Conservation (phyloP, 441 rosid genomes). For the Gossypium aridum region DNA sequence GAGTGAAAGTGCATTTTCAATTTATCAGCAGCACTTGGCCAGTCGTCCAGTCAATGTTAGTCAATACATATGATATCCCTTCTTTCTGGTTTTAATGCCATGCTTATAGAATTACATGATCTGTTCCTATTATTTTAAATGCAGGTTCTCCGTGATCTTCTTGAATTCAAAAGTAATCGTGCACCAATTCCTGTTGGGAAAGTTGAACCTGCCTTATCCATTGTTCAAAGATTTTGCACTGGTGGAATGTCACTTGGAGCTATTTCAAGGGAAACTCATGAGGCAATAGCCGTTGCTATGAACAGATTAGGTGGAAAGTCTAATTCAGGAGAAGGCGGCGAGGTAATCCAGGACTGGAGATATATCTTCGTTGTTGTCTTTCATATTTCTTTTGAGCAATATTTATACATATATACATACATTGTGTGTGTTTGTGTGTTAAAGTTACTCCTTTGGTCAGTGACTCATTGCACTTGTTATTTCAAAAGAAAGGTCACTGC, state of each 20-base stretch:
- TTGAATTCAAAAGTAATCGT: constrained; percentile 92
- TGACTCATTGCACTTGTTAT: neutral
- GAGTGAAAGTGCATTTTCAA: constrained; percentile 85
- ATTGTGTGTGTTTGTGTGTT: neutral
- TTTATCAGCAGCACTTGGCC: constrained; percentile 96
- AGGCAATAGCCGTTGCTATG: constrained; percentile 99
- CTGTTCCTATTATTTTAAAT: constrained; percentile 17
- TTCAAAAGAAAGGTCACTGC: neutral
- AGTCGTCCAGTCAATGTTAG: constrained; percentile 93
- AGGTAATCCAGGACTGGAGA: constrained; percentile 37
- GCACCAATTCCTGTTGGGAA: constrained; percentile 84
- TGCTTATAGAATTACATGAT: constrained; percentile 6
- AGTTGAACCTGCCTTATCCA: constrained; percentile 88
- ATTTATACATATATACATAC: neutral
- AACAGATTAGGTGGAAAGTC: constrained; percentile 95
- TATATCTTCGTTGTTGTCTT: constrained; percentile 3
- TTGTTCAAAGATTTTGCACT: constrained; percentile 92
- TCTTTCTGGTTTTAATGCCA: neutral
- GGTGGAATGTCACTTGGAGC: constrained; percentile 99
- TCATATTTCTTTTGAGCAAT: neutral
- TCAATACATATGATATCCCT: neutral
- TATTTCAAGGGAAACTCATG: constrained; percentile 99
- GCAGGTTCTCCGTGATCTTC: constrained; percentile 95
- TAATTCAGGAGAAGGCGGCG: constrained; percentile 99
- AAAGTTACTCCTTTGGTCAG: neutral